Evolutionary conservation across 441 rosid species (phyloP), one percentile per base, ranked within the genome.

Genomic region (Capsella rubella): DNA sequence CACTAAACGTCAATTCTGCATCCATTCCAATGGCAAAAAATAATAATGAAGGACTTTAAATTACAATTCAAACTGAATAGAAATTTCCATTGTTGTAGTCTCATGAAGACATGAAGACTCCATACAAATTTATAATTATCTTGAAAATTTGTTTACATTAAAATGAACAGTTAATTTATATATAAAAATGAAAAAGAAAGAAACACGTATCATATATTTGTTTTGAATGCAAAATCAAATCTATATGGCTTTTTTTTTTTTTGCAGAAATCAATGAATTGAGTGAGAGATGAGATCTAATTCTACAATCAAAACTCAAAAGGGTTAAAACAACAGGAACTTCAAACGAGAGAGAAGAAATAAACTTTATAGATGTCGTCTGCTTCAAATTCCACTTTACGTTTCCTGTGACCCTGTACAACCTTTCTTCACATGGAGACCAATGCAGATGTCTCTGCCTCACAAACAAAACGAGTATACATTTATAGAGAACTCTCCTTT

Each of bases 341-440:
- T 37, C 50, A 47, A 57, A 46, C 42, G n/a, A 58, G 35, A 10
- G 52, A 50, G 60, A 18, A 10, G 8, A 34, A 29, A 62, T 28
- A 1, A 21, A 21, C 15, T 39, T 28, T 47, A 25, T 55, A 47
- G 53, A 64, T 51, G 57, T 25, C 71, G 57, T 25, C 57, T 45
- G 6, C 56, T 56, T 64, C 55, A 50, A 35, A 21, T 21, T 64
- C 67, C 31, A 50, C 28, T 58, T 37, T 49, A 40, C 62, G 43
- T 11, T 54, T 21, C 67, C 60, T 58, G 46, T 56, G 71, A 73
- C 27, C 27, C 73, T 55, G 66, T 66, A 65, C 78, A 64, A 52
- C 6, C 62, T 28, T 72, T 53, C 76, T 42, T 72, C 63, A 54
- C 49, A 43, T 43, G 52, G 46, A 43, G 50, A 45, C 34, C 64